Conservation (phyloP, 148 eudicot species). For the Camellia japonica region DNA sequence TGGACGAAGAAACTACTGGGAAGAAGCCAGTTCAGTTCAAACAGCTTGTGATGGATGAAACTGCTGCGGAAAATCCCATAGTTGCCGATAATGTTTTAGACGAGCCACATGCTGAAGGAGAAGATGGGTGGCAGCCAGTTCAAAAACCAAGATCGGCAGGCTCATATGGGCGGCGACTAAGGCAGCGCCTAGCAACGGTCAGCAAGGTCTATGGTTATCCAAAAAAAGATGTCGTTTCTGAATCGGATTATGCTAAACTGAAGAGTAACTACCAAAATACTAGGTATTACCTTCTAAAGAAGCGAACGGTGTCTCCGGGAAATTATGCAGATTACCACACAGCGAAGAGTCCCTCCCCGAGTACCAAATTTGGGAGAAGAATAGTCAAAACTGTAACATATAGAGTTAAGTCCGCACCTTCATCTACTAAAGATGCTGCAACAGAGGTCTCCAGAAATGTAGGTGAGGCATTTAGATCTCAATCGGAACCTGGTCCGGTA, state of each 20-base stretch:
- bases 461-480: slow-evolving; percentile 31
- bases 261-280: slow-evolving; percentile 57
- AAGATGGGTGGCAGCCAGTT: slow-evolving; percentile 96
- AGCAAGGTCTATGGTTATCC: slow-evolving; percentile 67
- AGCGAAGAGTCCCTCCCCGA: slow-evolving; percentile 45
- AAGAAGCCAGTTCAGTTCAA: slow-evolving; percentile 30
- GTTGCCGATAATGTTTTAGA: slow-evolving; percentile 33
- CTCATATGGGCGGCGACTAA: slow-evolving; percentile 62
- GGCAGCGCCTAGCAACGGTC: slow-evolving; percentile 60
- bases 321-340: slow-evolving; percentile 58
- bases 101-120: slow-evolving; percentile 69
- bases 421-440: slow-evolving; percentile 42
- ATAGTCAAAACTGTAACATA: slow-evolving; percentile 71
- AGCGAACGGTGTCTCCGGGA: slow-evolving; percentile 59
- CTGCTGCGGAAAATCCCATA: slow-evolving; percentile 23
- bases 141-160: slow-evolving; percentile 91
- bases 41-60: slow-evolving; percentile 42
- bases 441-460: slow-evolving; percentile 42
- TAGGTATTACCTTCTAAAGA: slow-evolving; percentile 71
- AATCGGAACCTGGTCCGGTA: slow-evolving; percentile 26
- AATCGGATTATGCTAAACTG: slow-evolving; percentile 48
- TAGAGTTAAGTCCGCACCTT: slow-evolving; percentile 80
- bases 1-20: slow-evolving; percentile 26
- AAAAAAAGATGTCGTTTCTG: slow-evolving; percentile 62
- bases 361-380: slow-evolving; percentile 76